Percentiles rank a stretch among this genome's conserved stretches.
These are phyloP conservation scores for Acer saccharum DNA, from an alignment of 345 rosid genomes.

Conservation along the genomic window DNA sequence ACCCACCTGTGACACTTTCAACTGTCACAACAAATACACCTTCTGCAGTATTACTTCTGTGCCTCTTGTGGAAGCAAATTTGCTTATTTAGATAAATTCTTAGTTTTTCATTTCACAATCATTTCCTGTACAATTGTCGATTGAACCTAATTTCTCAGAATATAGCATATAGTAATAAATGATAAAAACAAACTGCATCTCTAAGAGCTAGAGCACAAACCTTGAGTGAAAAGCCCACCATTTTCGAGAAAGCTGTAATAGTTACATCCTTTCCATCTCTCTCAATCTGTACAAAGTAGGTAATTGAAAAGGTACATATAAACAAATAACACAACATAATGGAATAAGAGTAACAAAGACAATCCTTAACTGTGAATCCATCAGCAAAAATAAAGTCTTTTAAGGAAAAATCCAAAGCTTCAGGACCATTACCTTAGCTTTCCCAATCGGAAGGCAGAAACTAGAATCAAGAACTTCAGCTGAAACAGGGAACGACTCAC, in stretches of 20 bases:
- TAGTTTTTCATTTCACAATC: neutral
- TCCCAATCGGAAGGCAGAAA: slow-evolving; percentile 93
- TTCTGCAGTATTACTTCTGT: neutral
- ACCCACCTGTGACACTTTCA: neutral
- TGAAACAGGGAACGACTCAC: slow-evolving; percentile 88
- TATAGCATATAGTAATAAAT: neutral
- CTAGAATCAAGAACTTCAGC: slow-evolving; percentile 90
- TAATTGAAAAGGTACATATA: slow-evolving; percentile 4
- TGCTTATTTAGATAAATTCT: neutral
- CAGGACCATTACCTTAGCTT: slow-evolving; percentile 69
- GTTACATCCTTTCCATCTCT: slow-evolving; percentile 94
- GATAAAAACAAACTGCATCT: neutral
- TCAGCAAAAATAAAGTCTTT: slow-evolving; percentile 11
- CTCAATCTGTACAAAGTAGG: slow-evolving; percentile 60
- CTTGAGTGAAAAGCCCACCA: slow-evolving; percentile 87
- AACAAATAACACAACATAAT: neutral
- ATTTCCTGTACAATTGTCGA: neutral
- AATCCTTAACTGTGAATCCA: slow-evolving; percentile 10
- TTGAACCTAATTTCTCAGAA: neutral
- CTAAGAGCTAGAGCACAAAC: slow-evolving; percentile 39
- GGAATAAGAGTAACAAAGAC: neutral
- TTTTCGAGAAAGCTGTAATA: slow-evolving; percentile 74
- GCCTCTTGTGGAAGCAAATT: neutral
- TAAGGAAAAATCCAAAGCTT: neutral
- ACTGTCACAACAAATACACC: neutral